These are phyloP conservation scores for Colletotrichum sp. DNA, from an alignment of 2,329 filamentous ascomycete species.

Conservation along the genomic window DNA sequence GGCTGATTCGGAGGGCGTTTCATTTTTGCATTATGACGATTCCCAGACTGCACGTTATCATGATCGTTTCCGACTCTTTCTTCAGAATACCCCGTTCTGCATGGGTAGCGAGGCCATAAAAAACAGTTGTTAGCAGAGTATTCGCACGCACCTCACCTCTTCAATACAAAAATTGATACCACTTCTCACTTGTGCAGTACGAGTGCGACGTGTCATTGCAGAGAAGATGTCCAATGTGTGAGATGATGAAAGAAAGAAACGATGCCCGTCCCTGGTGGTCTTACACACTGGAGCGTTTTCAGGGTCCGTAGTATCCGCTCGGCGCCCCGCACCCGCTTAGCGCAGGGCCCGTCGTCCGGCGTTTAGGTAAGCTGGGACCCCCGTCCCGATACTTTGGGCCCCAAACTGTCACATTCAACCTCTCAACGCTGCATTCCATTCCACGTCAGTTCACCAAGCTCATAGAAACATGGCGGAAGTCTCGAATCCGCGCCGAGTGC, in stretches of 20 bases:
- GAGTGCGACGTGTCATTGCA: neutral
- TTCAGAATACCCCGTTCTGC: slow-evolving; percentile 1
- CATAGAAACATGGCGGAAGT: slow-evolving; percentile 39
- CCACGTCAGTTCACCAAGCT: neutral
- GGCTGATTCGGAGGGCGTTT: neutral
- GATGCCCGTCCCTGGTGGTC: neutral
- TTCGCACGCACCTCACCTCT: neutral
- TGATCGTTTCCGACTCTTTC: neutral
- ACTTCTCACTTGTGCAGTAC: neutral
- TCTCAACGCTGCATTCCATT: neutral
- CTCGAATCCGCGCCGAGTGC: slow-evolving; percentile 59
- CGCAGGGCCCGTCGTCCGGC: neutral
- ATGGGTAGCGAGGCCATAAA: slow-evolving; percentile 14
- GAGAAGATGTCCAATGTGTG: neutral
- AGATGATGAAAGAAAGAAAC: neutral
- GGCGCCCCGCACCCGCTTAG: neutral
- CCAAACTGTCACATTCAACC: neutral
- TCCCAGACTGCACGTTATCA: slow-evolving; percentile 14
- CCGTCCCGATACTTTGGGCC: neutral
- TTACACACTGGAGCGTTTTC: neutral
- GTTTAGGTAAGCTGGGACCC: slow-evolving; percentile 10
- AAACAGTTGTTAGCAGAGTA: neutral
- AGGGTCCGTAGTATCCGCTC: neutral
- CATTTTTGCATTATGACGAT: neutral
- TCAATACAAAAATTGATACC: neutral